Evolutionary conservation across 768 basidiomycete species (phyloP), one percentile per base, ranked within the genome.

Genomic region (Austroboletus eburneus): DNA sequence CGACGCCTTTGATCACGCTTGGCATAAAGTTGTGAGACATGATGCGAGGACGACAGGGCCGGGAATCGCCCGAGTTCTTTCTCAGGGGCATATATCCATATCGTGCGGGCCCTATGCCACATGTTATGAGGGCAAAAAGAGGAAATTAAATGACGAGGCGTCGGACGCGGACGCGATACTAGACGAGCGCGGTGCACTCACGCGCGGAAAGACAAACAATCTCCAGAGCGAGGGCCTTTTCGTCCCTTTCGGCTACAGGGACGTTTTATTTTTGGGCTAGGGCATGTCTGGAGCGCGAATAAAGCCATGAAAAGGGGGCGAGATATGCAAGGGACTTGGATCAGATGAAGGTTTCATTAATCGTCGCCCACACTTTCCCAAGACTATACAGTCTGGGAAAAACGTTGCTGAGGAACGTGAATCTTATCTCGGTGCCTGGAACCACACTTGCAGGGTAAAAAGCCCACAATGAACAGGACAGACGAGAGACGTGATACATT

Each of bases 341-440:
- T 14, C 32, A 13, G 23, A 16, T 22, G 8, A 13, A 9, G n/a
- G 30, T 3, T 13, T 4, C 7, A 6, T 6, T 32, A 32, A 32
- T 32, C 14, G 14, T 12, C 27, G 12, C 30, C 30, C 30, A 32
- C 30, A 32, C 9, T 32, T 6, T 32, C 30, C 9, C 30, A 32
- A 7, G 12, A 29, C 43, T n/a, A 8, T 41, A 43, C 33, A 38
- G 21, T 37, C 33, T 55, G 46, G 53, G 48, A 55, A 35, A n/a
- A 39, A 22, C 9, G 21, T 7, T 16, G 3, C 22, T 13, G 23
- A 30, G 14, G n/a, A 34, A 44, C n/a, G 34, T 18, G 45, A 43
- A 29, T 23, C 29, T 20, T 22, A 42, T 49, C 52, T 57, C 47
- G 45, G 52, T 57, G 46, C 57, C 57, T 57, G 45, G 44, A 24